A percentile compares a stretch with the other conserved stretches of the same genome.
These are phyloP conservation scores for Cyclotella sp. DNA, from an alignment of 108 stramenopile species.

Conservation along the genomic window DNA sequence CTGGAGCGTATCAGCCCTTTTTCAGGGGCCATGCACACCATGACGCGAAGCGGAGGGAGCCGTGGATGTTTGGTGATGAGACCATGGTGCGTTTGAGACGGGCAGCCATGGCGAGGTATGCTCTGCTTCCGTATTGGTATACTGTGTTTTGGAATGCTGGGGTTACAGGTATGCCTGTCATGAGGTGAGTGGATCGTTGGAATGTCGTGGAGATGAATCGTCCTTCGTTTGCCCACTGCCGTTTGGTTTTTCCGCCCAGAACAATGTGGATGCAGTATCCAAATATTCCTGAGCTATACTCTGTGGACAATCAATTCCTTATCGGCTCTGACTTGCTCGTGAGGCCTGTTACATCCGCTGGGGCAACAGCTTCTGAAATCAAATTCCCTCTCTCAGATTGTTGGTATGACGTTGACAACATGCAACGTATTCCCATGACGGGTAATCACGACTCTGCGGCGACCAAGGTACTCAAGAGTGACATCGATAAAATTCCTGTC, in stretches of 20 bases:
- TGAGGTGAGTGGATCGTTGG: slow-evolving; percentile 70
- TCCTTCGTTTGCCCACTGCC: neutral
- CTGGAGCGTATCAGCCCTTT: slow-evolving; percentile 98
- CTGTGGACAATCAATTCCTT: slow-evolving; percentile 91
- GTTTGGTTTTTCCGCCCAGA: slow-evolving; percentile 33
- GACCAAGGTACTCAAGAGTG: slow-evolving; percentile 65
- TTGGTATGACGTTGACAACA: slow-evolving; percentile 92
- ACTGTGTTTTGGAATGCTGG: slow-evolving; percentile 89
- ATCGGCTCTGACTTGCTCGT: slow-evolving; percentile 96
- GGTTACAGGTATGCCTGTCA: slow-evolving; percentile 94
- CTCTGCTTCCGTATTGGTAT: slow-evolving; percentile 98
- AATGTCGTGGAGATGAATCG: neutral
- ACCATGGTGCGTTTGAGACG: slow-evolving; percentile 78
- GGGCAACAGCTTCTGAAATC: slow-evolving; percentile 74
- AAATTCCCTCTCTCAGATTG: slow-evolving; percentile 78
- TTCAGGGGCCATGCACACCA: slow-evolving; percentile 99
- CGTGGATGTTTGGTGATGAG: slow-evolving; percentile 98
- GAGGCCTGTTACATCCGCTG: slow-evolving; percentile 92
- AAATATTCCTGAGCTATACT: slow-evolving; percentile 62
- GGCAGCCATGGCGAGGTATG: slow-evolving; percentile 93
- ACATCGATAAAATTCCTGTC: slow-evolving; percentile 91
- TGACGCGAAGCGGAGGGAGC: slow-evolving; percentile 96
- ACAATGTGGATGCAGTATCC: slow-evolving; percentile 96
- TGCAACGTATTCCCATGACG: slow-evolving; percentile 55
- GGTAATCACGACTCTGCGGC: slow-evolving; percentile 47